Evolutionary conservation across 2,329 filamentous ascomycete species (phyloP).

Genomic region (Aspergillus japonicus): DNA sequence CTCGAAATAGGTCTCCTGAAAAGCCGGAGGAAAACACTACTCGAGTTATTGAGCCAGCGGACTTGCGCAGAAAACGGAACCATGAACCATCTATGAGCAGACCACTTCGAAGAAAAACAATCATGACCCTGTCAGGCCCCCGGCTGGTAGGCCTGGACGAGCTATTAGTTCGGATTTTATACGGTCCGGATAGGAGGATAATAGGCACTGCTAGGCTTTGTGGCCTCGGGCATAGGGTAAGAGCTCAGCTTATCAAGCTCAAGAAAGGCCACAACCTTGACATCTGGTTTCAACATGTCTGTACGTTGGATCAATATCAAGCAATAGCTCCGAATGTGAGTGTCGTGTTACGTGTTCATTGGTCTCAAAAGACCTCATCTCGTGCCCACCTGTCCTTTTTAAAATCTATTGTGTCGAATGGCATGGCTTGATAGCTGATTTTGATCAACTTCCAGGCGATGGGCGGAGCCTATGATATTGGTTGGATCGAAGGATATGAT

Average conservation of each 20-base stretch:
- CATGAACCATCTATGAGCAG: neutral
- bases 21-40: neutral
- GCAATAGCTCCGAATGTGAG: conserved; percentile 29
- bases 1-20: neutral
- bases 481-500: conserved; percentile 36
- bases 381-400: neutral
- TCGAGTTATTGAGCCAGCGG: neutral
- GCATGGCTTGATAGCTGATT: neutral
- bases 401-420: neutral
- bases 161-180: conserved; percentile 29
- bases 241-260: conserved; percentile 17
- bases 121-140: neutral
- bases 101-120: neutral
- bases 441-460: neutral
- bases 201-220: conserved; percentile 34
- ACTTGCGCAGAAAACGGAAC: neutral
- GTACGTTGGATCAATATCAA: conserved; percentile 28
- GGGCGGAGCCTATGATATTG: conserved; percentile 15
- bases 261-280: conserved; percentile 21
- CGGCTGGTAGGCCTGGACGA: conserved; percentile 27
- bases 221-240: conserved; percentile 19
- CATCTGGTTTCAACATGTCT: conserved; percentile 36
- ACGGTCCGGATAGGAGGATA: conserved; percentile 28
- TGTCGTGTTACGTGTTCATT: neutral
- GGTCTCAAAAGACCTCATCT: neutral